These are phyloP conservation scores for Cladosporium sp. DNA, from an alignment of 2,329 filamentous ascomycete species.

Conservation along the genomic window DNA sequence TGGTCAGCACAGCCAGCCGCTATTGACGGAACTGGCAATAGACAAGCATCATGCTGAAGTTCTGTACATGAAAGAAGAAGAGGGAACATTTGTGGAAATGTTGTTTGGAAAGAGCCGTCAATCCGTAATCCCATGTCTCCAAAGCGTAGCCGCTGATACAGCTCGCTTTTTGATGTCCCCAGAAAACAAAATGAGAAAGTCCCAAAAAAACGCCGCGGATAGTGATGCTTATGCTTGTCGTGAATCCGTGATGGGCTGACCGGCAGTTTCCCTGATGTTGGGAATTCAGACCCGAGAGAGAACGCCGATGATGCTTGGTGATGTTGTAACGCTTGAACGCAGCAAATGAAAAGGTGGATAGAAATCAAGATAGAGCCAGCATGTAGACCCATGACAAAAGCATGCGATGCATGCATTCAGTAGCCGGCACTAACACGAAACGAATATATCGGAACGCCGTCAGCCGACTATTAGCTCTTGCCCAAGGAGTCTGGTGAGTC, in stretches of 20 bases:
- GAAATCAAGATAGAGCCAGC: background rate
- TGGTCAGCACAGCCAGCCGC: background rate
- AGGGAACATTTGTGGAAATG: background rate
- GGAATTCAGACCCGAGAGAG: background rate
- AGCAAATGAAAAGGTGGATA: background rate
- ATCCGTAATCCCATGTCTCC: constrained; percentile 1
- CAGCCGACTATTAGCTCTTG: background rate
- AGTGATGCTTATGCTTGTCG: constrained; percentile 3
- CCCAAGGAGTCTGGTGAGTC: background rate
- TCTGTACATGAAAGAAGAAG: constrained; percentile 2
- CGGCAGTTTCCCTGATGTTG: background rate
- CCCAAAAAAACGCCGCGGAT: background rate
- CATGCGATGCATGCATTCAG: background rate
- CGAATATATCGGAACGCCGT: background rate
- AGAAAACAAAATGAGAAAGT: background rate
- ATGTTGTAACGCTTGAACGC: constrained; percentile 17
- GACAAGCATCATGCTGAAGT: background rate
- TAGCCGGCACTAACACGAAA: background rate
- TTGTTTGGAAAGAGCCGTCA: background rate
- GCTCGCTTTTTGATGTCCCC: background rate
- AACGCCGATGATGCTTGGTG: constrained; percentile 8
- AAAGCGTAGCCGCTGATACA: background rate
- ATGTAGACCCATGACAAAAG: background rate
- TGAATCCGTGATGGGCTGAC: constrained; percentile 9
- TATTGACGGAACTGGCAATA: background rate